Evolutionary conservation across 805 yeast genomes (phyloP), one percentile per base, ranked within the genome.

Genomic region (Monosporozyma solicola): DNA sequence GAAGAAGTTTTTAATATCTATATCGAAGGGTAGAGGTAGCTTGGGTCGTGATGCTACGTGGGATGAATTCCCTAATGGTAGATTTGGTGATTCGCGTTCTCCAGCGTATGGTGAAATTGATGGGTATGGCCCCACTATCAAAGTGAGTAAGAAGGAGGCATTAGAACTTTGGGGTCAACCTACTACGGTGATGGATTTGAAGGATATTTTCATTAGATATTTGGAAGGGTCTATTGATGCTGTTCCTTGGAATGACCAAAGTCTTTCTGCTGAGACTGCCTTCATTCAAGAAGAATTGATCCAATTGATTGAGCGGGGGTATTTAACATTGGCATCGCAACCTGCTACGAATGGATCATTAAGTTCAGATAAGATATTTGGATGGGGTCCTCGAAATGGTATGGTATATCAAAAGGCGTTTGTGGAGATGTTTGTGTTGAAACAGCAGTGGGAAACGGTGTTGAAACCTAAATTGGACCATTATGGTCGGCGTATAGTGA

Each of bases 71-170:
- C 94, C 97, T 29, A 89, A 91, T 69, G 96, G 97, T 65, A 79
- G 98, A 72, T 89, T 88, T 68, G 95, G 97, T 72, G 96, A 90
- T 71, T 87, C 96, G 0, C 77, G 94, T 62, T 88, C 96, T 35
- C 97, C 97, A 20, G 98, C 98, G 1, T 92, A 87, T 69, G 99
- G 98, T 74, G 97, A 92, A 71, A 88, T 92, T 61, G 97, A 91
- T 67, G 98, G 98, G 32, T 94, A 92, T 67, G 98, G 98, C 2
- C 96, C 97, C 0, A 80, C 86, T 2, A 78, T 94, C 61, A 91
- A 91, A 63, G 83, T 88, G 4, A 78, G 84, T 7, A 77, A 82
- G 11, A 75, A 78, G 39, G 80, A 77, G 62, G 95, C 95, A 0
- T 73, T 77, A 49, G 80, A 79, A 51, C 73, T 82, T 20, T 91